Conservation (phyloP, 345 rosid species). For the Diplotaxis tenuifolia region DNA sequence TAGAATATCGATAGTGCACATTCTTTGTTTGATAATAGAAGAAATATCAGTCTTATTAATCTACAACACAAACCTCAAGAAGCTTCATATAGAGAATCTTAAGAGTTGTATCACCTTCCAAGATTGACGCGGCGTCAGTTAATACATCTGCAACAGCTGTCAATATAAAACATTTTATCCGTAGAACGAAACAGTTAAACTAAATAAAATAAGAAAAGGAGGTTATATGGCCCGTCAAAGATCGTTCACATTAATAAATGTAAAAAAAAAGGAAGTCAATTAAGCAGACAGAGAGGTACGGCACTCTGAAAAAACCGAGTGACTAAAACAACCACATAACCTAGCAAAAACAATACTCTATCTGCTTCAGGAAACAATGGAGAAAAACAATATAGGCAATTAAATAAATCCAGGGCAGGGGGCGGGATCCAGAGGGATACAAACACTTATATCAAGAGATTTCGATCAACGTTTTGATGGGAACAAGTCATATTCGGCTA, state of each 20-base stretch:
- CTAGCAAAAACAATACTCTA: constrained; percentile 19
- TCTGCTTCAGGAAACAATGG: constrained; percentile 11
- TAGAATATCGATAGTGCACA: constrained; percentile 2
- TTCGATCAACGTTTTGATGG: constrained; percentile 7
- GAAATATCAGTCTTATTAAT: constrained; percentile 4
- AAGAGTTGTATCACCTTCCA: constrained; percentile 86
- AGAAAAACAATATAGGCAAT: background rate
- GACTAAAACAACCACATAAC: constrained; percentile 21
- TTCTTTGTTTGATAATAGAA: background rate
- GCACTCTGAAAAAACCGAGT: constrained; percentile 7
- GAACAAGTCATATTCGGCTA: constrained; percentile 16
- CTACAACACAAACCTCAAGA: constrained; percentile 59
- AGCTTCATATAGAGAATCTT: constrained; percentile 86
- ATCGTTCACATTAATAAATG: background rate
- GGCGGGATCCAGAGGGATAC: background rate
- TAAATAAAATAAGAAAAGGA: constrained; percentile 13
- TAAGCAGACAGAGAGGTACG: constrained; percentile 1
- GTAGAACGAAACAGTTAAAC: constrained; percentile 13
- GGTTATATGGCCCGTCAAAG: constrained; percentile 1
- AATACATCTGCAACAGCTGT: constrained; percentile 96
- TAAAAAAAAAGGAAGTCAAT: background rate
- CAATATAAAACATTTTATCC: constrained; percentile 47
- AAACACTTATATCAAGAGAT: constrained; percentile 1
- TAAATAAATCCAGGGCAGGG: constrained; percentile 3
- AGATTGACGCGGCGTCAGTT: constrained; percentile 84